A percentile compares a stretch with the other conserved stretches of the same genome.
These are phyloP conservation scores for Paraleonurus japonicus DNA, from an alignment of 257 asterid species.

Conservation along the genomic window DNA sequence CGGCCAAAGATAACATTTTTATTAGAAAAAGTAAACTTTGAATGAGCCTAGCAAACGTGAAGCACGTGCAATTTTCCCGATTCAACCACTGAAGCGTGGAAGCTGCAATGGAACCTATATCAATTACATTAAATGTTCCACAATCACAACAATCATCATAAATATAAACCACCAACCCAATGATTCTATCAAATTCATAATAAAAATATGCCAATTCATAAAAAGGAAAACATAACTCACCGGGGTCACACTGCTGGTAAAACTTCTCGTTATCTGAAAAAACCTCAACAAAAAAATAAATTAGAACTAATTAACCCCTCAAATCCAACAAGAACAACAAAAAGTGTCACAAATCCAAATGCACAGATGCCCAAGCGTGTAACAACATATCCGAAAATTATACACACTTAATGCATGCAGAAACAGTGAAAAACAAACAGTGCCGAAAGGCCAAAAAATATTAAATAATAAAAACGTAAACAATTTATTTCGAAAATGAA, in stretches of 20 bases:
- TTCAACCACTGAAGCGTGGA: not conserved
- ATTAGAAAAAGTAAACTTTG: not conserved
- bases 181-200: not conserved
- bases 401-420: not conserved
- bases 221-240: constrained; percentile 38
- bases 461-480: not conserved
- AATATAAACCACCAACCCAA: not conserved
- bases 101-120: not conserved
- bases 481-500: constrained; percentile 30
- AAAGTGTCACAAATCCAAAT: not conserved
- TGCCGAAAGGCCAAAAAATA: not conserved
- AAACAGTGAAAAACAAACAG: not conserved
- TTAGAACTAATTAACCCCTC: not conserved
- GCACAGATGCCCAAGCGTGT: not conserved
- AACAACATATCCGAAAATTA: not conserved
- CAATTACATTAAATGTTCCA: not conserved
- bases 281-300: not conserved
- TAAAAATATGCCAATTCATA: not conserved
- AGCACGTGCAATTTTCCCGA: not conserved
- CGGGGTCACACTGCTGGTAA: constrained; percentile 75
- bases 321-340: not conserved
- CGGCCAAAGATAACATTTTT: not conserved
- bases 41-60: not conserved
- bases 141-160: not conserved
- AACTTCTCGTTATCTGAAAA: constrained; percentile 62